Percentiles rank a stretch among this genome's conserved stretches.
phyloP scores from a whole-genome alignment of 495 filamentous ascomycete genomes.

The Aspergillus heteromorphus region DNA sequence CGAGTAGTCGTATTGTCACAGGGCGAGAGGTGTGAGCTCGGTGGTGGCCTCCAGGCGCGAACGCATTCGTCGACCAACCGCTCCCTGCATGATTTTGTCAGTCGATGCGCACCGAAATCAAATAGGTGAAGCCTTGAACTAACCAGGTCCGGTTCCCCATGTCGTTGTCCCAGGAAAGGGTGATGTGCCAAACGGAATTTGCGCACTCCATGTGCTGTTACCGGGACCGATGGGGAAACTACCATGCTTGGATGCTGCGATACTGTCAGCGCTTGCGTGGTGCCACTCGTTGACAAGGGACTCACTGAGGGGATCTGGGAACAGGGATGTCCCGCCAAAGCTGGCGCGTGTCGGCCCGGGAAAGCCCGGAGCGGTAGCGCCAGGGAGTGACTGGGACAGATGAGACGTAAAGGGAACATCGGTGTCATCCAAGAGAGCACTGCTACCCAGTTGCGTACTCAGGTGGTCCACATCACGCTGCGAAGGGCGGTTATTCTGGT shows the following conservation, averaged over 20 bases:
- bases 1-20: slow-evolving; percentile 51
- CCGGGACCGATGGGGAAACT: slow-evolving; percentile 33
- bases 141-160: slow-evolving; percentile 40
- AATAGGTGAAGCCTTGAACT: background rate
- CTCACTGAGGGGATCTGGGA: slow-evolving; percentile 48
- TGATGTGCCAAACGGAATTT: slow-evolving; percentile 39
- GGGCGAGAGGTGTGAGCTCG: slow-evolving; percentile 47
- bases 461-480: slow-evolving; percentile 63
- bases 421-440: slow-evolving; percentile 81
- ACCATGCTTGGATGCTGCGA: slow-evolving; percentile 27
- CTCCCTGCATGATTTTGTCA: slow-evolving; percentile 29
- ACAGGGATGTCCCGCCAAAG: slow-evolving; percentile 44
- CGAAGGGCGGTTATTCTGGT: slow-evolving; percentile 35
- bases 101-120: slow-evolving; percentile 4
- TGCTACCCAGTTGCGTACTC: slow-evolving; percentile 83
- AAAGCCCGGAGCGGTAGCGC: slow-evolving; percentile 28
- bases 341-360: slow-evolving; percentile 38
- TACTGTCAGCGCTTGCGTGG: slow-evolving; percentile 10
- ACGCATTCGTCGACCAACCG: slow-evolving; percentile 50
- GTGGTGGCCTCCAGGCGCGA: slow-evolving; percentile 40
- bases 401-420: slow-evolving; percentile 48
- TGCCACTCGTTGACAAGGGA: background rate
- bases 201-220: slow-evolving; percentile 33
- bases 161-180: slow-evolving; percentile 34
- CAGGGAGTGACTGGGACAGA: slow-evolving; percentile 37